phyloP scores from a whole-genome alignment of 78 protist genomes.

The Dictyostelium citrinum region DNA sequence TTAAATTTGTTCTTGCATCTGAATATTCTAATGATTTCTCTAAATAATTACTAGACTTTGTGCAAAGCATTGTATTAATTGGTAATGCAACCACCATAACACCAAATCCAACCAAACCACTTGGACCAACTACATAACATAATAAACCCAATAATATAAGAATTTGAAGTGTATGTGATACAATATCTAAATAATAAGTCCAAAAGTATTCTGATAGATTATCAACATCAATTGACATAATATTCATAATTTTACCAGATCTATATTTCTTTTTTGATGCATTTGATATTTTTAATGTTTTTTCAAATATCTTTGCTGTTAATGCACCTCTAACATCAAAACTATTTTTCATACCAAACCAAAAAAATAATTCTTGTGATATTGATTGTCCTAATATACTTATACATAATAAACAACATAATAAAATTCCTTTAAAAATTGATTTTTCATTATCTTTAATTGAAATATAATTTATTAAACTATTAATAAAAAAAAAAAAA shows the following conservation, averaged over 20 bases:
- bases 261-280: not conserved
- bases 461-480: not conserved
- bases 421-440: not conserved
- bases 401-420: not conserved
- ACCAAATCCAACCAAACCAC: conserved; percentile 57
- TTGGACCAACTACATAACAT: conserved; percentile 15
- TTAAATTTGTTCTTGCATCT: conserved; percentile 9
- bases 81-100: conserved; percentile 5
- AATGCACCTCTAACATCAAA: conserved; percentile 15
- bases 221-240: conserved; percentile 25
- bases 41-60: not conserved
- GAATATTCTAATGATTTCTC: not conserved
- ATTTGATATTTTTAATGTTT: conserved; percentile 24
- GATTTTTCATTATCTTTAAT: not conserved
- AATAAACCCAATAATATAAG: conserved; percentile 5
- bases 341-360: conserved; percentile 49
- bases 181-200: not conserved
- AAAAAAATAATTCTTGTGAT: conserved; percentile 24
- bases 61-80: not conserved
- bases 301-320: not conserved
- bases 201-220: conserved; percentile 12
- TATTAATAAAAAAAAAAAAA: not conserved
- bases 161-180: conserved; percentile 32
- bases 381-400: not conserved
- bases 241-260: conserved; percentile 20